Evolutionary conservation across 495 filamentous ascomycete genomes (phyloP), one percentile per base, ranked within the genome.

Genomic region (Halenospora varia): DNA sequence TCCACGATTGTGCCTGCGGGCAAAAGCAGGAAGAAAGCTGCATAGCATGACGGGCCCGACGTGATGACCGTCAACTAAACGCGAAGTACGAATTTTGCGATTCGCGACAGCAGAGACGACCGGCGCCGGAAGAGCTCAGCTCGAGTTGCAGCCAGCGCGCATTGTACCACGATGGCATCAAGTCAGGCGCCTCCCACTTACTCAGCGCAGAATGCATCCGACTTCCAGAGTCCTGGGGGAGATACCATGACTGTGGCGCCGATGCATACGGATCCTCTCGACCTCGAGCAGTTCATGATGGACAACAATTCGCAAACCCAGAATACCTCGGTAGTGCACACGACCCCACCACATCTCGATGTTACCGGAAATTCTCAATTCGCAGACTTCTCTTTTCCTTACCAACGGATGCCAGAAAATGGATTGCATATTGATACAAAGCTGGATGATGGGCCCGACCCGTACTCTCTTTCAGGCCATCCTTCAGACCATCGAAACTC

Each of bases 281-380:
- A 63, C 17, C 15, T 66, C 15, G 64, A 61, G 26, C 57, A 66
- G 40, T 66, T 63, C 64, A 63, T 66, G 58, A 61, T 66, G 55
- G 55, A 61, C 8, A 52, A 50, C 18, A 57, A 50, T 47, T 26
- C 19, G 20, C 60, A 51, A 15, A 35, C 46, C 18, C 40, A 47
- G 24, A 57, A 48, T 26, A 29, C 13, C 23, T 47, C 55, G 11
- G 25, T 58, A 26, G 25, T 50, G n/a, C 50, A 54, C 22, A 26
- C 51, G 22, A 52, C 52, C 25, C 59, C 55, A 20, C 62, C 65
- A 24, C 56, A 54, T 11, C 56, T 67, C 15, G 62, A 64, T 48
- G 42, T 54, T 2, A 44, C 56, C 45, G 50, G 55, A 42, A 59
- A 64, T 17, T 24, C 57, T 1, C 62, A 60, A 29, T 67, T 67